Conservation (phyloP, 225 moss, liverwort and hornwort genomes). For the Rhytidiadelphus loreus region DNA sequence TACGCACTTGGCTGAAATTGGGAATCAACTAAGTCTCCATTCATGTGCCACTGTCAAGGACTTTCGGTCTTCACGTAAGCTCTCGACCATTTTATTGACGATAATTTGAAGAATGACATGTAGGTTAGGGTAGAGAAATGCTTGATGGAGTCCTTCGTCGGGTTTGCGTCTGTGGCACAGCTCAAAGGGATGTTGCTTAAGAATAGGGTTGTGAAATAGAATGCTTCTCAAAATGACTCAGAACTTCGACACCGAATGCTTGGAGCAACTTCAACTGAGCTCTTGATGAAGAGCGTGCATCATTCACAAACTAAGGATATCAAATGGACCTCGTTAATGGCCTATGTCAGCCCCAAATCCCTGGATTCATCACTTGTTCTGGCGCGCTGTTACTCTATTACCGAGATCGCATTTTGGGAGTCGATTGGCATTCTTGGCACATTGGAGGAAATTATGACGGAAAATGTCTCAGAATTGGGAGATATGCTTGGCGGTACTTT, state of each 20-base stretch:
- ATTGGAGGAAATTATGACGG: not conserved
- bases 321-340: not conserved
- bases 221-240: not conserved
- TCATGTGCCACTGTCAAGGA: not conserved
- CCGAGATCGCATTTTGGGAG: not conserved
- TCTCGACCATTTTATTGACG: not conserved
- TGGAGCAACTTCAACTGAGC: not conserved
- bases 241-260: not conserved
- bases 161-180: not conserved
- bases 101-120: not conserved
- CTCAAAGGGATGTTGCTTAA: not conserved
- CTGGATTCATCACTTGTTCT: not conserved
- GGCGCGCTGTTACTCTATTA: not conserved
- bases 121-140: not conserved
- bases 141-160: not conserved
- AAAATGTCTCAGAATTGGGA: not conserved
- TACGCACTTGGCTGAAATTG: not conserved
- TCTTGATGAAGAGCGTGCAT: not conserved
- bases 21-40: not conserved
- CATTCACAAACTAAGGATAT: not conserved
- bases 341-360: not conserved
- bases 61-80: not conserved
- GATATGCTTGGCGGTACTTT: not conserved
- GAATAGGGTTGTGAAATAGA: not conserved
- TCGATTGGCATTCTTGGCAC: not conserved